A percentile compares a stretch with the other conserved stretches of the same genome.
Conservation (phyloP, 1,284 basidiomycete genomes). For the Rhodotorula mucilaginosa region DNA sequence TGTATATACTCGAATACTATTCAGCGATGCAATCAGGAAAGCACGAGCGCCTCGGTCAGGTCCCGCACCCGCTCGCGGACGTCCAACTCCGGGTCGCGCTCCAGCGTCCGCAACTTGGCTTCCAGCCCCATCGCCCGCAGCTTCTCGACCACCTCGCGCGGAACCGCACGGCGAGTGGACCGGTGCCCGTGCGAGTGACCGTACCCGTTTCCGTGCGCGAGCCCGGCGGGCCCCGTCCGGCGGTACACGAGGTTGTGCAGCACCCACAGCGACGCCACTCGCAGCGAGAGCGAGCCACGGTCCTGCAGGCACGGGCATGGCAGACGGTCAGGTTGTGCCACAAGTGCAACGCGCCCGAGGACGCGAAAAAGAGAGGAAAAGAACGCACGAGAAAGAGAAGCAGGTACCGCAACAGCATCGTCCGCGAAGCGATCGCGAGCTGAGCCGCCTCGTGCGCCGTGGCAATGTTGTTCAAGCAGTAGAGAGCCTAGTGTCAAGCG, state of each 20-base stretch:
- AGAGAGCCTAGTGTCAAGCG: slow-evolving; percentile 26
- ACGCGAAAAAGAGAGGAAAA: too few relatives aligned
- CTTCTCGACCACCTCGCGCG: slow-evolving; percentile 33
- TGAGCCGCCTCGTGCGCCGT: slow-evolving; percentile 31
- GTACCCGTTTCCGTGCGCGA: background rate
- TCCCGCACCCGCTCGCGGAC: slow-evolving; percentile 43
- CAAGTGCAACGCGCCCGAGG: too few relatives aligned
- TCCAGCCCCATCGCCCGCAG: slow-evolving; percentile 40
- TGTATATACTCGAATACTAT: too few relatives aligned
- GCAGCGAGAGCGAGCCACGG: slow-evolving; percentile 18
- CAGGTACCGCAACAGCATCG: slow-evolving; percentile 24
- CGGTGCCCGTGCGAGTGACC: background rate
- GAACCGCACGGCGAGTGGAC: slow-evolving; percentile 2
- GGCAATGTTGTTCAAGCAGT: slow-evolving; percentile 41
- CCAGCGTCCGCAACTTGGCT: slow-evolving; percentile 32
- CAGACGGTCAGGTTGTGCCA: background rate
- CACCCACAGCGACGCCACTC: slow-evolving; percentile 39
- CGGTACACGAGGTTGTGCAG: slow-evolving; percentile 41
- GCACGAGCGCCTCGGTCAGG: slow-evolving; percentile 30
- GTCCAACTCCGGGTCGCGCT: slow-evolving; percentile 38
- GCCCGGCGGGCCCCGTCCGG: background rate
- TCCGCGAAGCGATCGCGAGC: slow-evolving; percentile 37
- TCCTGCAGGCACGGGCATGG: slow-evolving; percentile 5
- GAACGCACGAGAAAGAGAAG: slow-evolving; percentile 36
- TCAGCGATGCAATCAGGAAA: background rate